Evolutionary conservation across 2,329 filamentous ascomycete genomes (phyloP), one percentile per base, ranked within the genome.

Genomic region (Rhynchosporium agropyri): DNA sequence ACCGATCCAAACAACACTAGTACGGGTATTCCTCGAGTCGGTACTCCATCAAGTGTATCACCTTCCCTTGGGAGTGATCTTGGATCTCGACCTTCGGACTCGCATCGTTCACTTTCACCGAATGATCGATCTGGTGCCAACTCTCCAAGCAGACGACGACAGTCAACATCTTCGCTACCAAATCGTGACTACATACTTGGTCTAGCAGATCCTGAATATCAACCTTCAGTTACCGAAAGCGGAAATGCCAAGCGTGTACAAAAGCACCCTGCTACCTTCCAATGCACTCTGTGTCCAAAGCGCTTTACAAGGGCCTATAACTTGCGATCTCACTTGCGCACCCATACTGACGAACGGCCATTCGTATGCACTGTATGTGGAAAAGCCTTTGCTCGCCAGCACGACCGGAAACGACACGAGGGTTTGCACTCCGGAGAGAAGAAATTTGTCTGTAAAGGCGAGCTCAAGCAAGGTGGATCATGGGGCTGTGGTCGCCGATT

Each of bases 321-420:
- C 73, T 79, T 99, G 60, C 90, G 95, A 13, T 98, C 94, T 49
- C 95, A 99, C 78, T 78, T 98, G 64, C 90, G 95, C 53, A 99
- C 95, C 0, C 95, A 99, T 74, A 99, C 95, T 0, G 95, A 99
- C 72, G 95, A 99, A 79, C 86, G 95, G 54, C 95, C 95, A 0
- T 99, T 98, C 73, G 94, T 98, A 2, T 99, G 95, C 74, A 97
- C 91, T 0, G 92, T 98, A 8, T 99, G 95, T 70, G 91, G 92
- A 58, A 99, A 99, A 77, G 95, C 95, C 0, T 99, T 99, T 78
- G 95, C 95, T 5, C 89, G 95, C 31, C 95, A 99, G 74, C 95
- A 99, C 74, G 95, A 99, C 75, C 89, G 95, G 51, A 99, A 99
- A 78, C 89, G 95, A 45, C 95, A 99, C 76, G 95, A 99, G 78